Evolutionary conservation across 2,329 filamentous ascomycete species (phyloP).

Genomic region (Aureobasidium pullulans): DNA sequence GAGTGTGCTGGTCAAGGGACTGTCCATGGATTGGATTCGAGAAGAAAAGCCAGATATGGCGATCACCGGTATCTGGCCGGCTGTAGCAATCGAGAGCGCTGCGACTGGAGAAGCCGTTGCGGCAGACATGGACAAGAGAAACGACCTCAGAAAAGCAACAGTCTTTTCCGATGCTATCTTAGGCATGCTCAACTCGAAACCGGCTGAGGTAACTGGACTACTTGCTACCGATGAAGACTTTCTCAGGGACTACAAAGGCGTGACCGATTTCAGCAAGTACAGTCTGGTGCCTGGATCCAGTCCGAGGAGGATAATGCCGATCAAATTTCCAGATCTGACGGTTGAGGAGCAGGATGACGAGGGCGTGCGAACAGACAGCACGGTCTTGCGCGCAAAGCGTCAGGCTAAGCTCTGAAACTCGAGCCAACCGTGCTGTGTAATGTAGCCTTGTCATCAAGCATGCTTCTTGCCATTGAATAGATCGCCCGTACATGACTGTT

Average conservation of each 20-base stretch:
- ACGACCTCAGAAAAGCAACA: conserved; percentile 32
- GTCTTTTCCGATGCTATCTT: conserved; percentile 78
- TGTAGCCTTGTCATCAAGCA: too few relatives aligned
- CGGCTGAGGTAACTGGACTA: conserved; percentile 59
- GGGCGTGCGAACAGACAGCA: conserved; percentile 63
- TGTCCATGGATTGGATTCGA: conserved; percentile 73
- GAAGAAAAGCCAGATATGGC: conserved; percentile 62
- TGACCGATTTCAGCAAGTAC: conserved; percentile 68
- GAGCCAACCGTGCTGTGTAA: too few relatives aligned
- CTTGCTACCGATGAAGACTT: conserved; percentile 77
- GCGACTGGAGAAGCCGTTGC: conserved; percentile 53
- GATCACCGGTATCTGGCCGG: conserved; percentile 77
- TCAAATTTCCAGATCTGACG: conserved; percentile 57
- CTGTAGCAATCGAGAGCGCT: conserved; percentile 66
- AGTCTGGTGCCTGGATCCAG: conserved; percentile 54
- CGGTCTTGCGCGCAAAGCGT: conserved; percentile 21
- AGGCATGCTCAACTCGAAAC: conserved; percentile 57
- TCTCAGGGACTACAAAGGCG: conserved; percentile 54
- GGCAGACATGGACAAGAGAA: conserved; percentile 20
- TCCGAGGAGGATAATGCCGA: conserved; percentile 74
- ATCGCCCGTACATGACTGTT: too few relatives aligned
- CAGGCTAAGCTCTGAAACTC: not conserved
- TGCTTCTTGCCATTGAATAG: too few relatives aligned
- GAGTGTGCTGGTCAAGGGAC: conserved; percentile 71
- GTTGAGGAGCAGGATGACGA: conserved; percentile 78